Evolutionary conservation across 2,329 filamentous ascomycete genomes (phyloP).

Genomic region (Ceratocystis cubensis): DNA sequence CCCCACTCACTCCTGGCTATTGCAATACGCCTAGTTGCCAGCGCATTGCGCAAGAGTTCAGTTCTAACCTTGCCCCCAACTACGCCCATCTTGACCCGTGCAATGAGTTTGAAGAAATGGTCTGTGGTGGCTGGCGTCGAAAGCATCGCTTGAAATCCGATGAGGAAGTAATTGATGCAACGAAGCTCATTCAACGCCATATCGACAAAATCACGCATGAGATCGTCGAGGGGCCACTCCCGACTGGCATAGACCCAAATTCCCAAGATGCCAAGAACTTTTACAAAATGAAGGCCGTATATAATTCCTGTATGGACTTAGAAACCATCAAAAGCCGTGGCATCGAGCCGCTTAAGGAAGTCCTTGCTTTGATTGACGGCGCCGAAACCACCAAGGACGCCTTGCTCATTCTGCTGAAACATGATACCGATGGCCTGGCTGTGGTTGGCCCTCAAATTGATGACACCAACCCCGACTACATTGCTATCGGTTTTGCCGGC

Average conservation of each 20-base stretch:
- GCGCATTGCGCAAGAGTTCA: slow-evolving; percentile 27
- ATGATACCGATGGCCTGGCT: slow-evolving; percentile 34
- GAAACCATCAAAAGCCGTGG: slow-evolving; percentile 43
- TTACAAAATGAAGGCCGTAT: slow-evolving; percentile 50
- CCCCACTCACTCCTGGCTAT: background rate
- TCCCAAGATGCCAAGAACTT: slow-evolving; percentile 50
- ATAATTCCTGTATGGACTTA: slow-evolving; percentile 54
- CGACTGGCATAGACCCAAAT: slow-evolving; percentile 25
- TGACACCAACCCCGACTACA: slow-evolving; percentile 31
- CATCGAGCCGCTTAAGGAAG: slow-evolving; percentile 40
- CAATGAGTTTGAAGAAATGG: slow-evolving; percentile 53
- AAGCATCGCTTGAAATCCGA: slow-evolving; percentile 53
- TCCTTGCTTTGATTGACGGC: slow-evolving; percentile 40
- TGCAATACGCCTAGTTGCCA: slow-evolving; percentile 27
- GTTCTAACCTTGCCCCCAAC: slow-evolving; percentile 28
- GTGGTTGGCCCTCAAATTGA: slow-evolving; percentile 31
- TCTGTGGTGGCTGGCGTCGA: slow-evolving; percentile 54
- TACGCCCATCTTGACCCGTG: slow-evolving; percentile 55
- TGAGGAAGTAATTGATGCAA: slow-evolving; percentile 47
- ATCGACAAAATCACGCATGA: slow-evolving; percentile 47
- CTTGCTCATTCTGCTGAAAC: slow-evolving; percentile 35
- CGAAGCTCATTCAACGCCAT: slow-evolving; percentile 48
- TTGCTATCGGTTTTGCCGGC: slow-evolving; percentile 33
- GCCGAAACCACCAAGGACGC: slow-evolving; percentile 30
- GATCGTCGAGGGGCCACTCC: slow-evolving; percentile 49